Evolutionary conservation across 2,329 filamentous ascomycete genomes (phyloP).

Genomic region (Colletotrichum echinochloae): DNA sequence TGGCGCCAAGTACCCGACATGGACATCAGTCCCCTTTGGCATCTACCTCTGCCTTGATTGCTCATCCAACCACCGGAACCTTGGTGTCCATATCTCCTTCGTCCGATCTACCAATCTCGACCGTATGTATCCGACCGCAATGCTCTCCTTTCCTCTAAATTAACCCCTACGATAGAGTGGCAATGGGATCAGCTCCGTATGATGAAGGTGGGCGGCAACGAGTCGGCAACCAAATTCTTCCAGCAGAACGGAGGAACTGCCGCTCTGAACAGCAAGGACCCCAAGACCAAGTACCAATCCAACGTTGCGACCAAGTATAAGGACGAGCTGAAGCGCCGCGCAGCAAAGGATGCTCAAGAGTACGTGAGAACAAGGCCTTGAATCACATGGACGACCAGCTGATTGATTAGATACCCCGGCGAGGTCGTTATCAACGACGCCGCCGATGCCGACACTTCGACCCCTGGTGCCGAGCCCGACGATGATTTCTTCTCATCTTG

Average conservation of each 20-base stretch:
- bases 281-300: slow-evolving; percentile 96
- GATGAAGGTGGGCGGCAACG: slow-evolving; percentile 99
- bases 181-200: slow-evolving; percentile 98
- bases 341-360: slow-evolving; percentile 86
- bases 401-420: slow-evolving; percentile 74
- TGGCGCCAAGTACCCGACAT: slow-evolving; percentile 96
- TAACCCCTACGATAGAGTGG: slow-evolving; percentile 73
- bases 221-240: slow-evolving; percentile 98
- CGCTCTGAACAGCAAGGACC: slow-evolving; percentile 94
- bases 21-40: slow-evolving; percentile 96
- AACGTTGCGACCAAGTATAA: slow-evolving; percentile 97
- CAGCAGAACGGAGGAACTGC: slow-evolving; percentile 95
- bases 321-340: slow-evolving; percentile 90
- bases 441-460: slow-evolving; percentile 73
- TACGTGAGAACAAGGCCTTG: slow-evolving; percentile 56
- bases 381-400: slow-evolving; percentile 38
- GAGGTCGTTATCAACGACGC: slow-evolving; percentile 89
- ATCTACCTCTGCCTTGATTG: slow-evolving; percentile 99
- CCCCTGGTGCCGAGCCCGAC: slow-evolving; percentile 82
- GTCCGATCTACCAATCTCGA: slow-evolving; percentile 98
- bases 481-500: slow-evolving; percentile 99
- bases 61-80: slow-evolving; percentile 95
- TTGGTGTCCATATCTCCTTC: slow-evolving; percentile 99
- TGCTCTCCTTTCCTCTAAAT: slow-evolving; percentile 12
- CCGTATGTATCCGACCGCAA: slow-evolving; percentile 71